Evolutionary conservation across 2,329 filamentous ascomycete species (phyloP).

Genomic region (Colletotrichum incanum): DNA sequence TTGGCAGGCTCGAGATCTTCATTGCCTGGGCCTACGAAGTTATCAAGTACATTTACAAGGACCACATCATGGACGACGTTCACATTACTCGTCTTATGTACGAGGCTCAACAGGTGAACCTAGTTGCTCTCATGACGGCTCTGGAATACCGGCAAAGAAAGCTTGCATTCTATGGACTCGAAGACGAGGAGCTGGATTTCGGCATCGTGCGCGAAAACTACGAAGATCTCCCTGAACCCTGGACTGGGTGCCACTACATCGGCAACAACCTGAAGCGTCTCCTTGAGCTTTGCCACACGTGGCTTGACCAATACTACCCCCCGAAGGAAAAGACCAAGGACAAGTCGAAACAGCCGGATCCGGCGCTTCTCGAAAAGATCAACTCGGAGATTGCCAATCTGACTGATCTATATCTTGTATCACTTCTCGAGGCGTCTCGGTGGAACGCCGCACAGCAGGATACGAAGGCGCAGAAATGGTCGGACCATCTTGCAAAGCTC

Average conservation of each 20-base stretch:
- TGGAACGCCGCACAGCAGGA: conserved; percentile 65
- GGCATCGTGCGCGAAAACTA: conserved; percentile 77
- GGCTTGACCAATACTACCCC: conserved; percentile 65
- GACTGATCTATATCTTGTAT: conserved; percentile 69
- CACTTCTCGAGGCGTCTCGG: conserved; percentile 67
- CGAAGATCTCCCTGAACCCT: conserved; percentile 81
- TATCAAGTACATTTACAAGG: conserved; percentile 80
- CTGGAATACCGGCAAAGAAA: conserved; percentile 82
- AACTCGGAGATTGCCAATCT: conserved; percentile 65
- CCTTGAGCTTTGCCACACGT: conserved; percentile 70
- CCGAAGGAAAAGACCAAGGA: conserved; percentile 51
- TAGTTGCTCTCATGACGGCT: conserved; percentile 79
- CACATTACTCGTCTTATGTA: conserved; percentile 70
- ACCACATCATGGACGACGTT: conserved; percentile 69
- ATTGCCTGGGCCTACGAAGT: conserved; percentile 85
- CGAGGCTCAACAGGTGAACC: conserved; percentile 78
- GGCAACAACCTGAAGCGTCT: conserved; percentile 75
- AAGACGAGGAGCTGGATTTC: conserved; percentile 75
- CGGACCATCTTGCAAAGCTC: conserved; percentile 63
- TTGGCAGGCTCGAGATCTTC: conserved; percentile 80
- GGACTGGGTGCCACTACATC: conserved; percentile 82
- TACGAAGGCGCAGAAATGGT: conserved; percentile 57
- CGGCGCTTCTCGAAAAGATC: conserved; percentile 61
- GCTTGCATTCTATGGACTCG: conserved; percentile 80
- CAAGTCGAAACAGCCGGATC: conserved; percentile 53